Percentiles rank a stretch among this genome's conserved stretches.
phyloP scores from a whole-genome alignment of 2,329 filamentous ascomycete genomes.

The Stenocarpella maydis region DNA sequence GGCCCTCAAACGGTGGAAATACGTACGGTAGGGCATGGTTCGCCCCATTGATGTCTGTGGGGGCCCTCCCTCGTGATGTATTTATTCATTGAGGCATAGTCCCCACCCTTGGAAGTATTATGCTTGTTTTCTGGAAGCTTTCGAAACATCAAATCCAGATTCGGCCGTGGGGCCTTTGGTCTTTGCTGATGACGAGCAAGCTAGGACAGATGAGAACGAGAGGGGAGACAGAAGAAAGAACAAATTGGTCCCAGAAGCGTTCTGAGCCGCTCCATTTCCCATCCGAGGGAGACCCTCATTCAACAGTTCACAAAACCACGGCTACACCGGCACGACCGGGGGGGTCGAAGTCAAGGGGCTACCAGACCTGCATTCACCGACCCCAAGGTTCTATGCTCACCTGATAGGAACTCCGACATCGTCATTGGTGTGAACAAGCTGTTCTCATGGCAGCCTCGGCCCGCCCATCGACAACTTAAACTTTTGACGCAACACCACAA shows the following conservation, averaged over 20 bases:
- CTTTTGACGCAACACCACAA: slow-evolving; percentile 13
- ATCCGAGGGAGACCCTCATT: slow-evolving; percentile 4
- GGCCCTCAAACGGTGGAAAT: slow-evolving; percentile 10
- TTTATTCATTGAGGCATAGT: slow-evolving; percentile 25
- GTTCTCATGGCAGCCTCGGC: background rate
- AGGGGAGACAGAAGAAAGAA: too few relatives aligned
- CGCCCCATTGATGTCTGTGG: slow-evolving; percentile 11
- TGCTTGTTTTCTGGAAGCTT: slow-evolving; percentile 35
- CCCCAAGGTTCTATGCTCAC: slow-evolving; percentile 15
- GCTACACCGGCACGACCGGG: slow-evolving; percentile 13
- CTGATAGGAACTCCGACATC: background rate
- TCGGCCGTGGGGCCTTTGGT: slow-evolving; percentile 1
- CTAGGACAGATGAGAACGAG: slow-evolving; percentile 1
- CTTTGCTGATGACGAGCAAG: slow-evolving; percentile 10
- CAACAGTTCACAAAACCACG: background rate
- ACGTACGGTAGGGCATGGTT: slow-evolving; percentile 29
- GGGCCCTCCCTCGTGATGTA: slow-evolving; percentile 20
- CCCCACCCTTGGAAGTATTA: slow-evolving; percentile 30
- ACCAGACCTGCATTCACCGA: slow-evolving; percentile 20
- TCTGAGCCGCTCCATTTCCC: background rate
- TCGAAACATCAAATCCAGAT: slow-evolving; percentile 31
- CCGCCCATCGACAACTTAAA: background rate
- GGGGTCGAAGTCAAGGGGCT: background rate
- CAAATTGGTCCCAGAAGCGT: background rate
- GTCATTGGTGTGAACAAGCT: background rate